Base-by-base conservation (phyloP, 768 basidiomycete genomes). In the Boletus edulis region DNA sequence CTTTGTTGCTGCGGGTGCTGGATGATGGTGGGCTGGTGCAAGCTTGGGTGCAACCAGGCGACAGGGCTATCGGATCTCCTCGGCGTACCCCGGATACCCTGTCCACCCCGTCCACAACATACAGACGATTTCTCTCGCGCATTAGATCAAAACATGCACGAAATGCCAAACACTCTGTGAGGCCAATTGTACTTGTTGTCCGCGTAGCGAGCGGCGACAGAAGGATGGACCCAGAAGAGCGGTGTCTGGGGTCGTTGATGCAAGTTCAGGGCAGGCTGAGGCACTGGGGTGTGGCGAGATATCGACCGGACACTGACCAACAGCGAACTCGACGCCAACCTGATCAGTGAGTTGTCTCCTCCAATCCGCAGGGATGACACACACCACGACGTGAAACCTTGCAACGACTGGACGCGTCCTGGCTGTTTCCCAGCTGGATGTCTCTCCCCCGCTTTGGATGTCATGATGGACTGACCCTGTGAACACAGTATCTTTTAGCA, bases 391-490 rank as follows among this genome's bases (percentile, higher is more conserved):
- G 43, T 47, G 46, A 50, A 29, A 53, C 56, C 38, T 4, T 13
- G 46, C 49, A 37, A 45, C 13, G 20, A 20, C 41, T 29, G 50
- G 39, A 35, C 17, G 34, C 40, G 32, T 51, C 32, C 22, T 32
- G 32, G 51, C 40, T 39, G 42, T 22, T 39, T 43, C 45, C 34
- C 20, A 35, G 80, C 68, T 85, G 85, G 85, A 86, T 86, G 76
- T 61, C 46, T 39, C n/a, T n/a, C 43, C 37, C 39, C 18, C 35
- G 4, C 17, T 51, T 54, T 62, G 72, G 83, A 83, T 85, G 75
- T 73, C 71, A 61, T 49, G n/a, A 14, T 48, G 54, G 61, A 58
- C 62, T 69, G 65, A 73, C 62, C 70, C 55, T 47, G 39, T 42
- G 40, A 47, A 53, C 47, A 35, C 46, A 72, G 74, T 57, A 65